Base-by-base conservation (phyloP, 306 rosid genomes). In the Malus sieversii region DNA sequence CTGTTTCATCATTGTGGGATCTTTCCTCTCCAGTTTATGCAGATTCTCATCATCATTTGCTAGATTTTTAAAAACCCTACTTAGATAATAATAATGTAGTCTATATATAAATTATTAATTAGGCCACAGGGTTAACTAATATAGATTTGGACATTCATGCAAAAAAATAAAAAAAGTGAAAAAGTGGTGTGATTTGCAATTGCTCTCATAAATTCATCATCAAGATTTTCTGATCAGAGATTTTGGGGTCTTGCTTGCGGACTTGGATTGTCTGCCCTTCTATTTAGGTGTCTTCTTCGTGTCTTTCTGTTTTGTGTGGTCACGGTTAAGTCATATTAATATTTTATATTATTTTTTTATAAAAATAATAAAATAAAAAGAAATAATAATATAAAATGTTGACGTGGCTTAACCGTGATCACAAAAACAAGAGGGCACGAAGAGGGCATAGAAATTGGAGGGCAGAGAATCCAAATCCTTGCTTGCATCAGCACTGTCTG, bases 401-500 rank as follows among this genome's bases (percentile, higher is more conserved):
- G 25, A 23, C 25, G 25, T 23, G 25, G 25, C 25, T 23, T 23
- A 23, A 23, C 25, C 25, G 25, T 23, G 25, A 23, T 23, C 25
- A 23, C 25, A 23, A 23, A 23, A 23, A 23, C 25, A 23, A 23
- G 25, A 23, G 25, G 25, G 1, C 25, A 23, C 25, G 25, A 23
- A 23, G 25, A 23, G 25, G 25, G 25, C 25, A 23, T 1, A 23
- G 25, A 23, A 23, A 23, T 23, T 23, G 1, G 25, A 23, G 25
- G 25, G 25, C 25, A 23, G 1, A 23, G 25, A 23, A 23, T 23
- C 25, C 25, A 23, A 23, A 1, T 23, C 25, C 30, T 66, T 81
- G 86, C 89, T 85, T 86, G 84, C 92, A 73, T 91, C 91, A 91
- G 55, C 80, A 58, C 23, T 78, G 78, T 75, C 52, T 61, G 55